phyloP scores from a whole-genome alignment of 2,329 filamentous ascomycete species.

The Trichoderma citrinoviride region DNA sequence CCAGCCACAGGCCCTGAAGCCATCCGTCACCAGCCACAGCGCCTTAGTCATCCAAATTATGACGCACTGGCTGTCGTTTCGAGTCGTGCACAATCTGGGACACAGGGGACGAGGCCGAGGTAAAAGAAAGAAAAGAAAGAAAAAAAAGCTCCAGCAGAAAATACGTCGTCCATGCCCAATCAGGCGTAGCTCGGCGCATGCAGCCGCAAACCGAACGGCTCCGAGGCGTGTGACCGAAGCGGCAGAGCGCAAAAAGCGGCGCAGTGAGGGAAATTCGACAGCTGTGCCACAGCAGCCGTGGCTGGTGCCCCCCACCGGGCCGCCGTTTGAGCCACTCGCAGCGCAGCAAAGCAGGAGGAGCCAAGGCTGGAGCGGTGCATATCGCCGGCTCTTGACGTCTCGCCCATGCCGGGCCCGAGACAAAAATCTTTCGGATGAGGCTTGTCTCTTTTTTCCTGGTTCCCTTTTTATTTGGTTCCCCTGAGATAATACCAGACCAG shows the following conservation, averaged over 20 bases:
- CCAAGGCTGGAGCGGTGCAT: slow-evolving; percentile 20
- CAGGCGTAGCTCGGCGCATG: slow-evolving; percentile 24
- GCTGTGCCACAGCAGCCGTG: slow-evolving; percentile 25
- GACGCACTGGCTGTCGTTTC: background rate
- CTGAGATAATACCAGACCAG: background rate
- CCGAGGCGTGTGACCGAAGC: slow-evolving; percentile 30
- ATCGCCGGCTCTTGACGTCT: slow-evolving; percentile 24
- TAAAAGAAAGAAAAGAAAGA: no score
- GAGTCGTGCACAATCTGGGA: background rate
- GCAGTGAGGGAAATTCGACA: slow-evolving; percentile 22
- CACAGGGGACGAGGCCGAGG: background rate
- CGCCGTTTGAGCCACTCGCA: slow-evolving; percentile 16
- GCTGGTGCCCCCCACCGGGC: slow-evolving; percentile 22
- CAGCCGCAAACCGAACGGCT: slow-evolving; percentile 32
- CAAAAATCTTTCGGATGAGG: slow-evolving; percentile 20
- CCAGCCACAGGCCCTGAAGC: background rate
- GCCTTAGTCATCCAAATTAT: background rate
- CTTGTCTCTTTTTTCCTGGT: background rate
- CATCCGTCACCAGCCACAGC: background rate
- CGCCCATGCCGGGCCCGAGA: slow-evolving; percentile 23
- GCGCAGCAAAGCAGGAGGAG: slow-evolving; percentile 5
- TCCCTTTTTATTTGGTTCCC: slow-evolving; percentile 24
- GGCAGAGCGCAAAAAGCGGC: slow-evolving; percentile 17
- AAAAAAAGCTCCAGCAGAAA: background rate
- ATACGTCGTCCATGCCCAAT: background rate